phyloP scores from a whole-genome alignment of 2,329 filamentous ascomycete genomes.

The Fusarium palustre region DNA sequence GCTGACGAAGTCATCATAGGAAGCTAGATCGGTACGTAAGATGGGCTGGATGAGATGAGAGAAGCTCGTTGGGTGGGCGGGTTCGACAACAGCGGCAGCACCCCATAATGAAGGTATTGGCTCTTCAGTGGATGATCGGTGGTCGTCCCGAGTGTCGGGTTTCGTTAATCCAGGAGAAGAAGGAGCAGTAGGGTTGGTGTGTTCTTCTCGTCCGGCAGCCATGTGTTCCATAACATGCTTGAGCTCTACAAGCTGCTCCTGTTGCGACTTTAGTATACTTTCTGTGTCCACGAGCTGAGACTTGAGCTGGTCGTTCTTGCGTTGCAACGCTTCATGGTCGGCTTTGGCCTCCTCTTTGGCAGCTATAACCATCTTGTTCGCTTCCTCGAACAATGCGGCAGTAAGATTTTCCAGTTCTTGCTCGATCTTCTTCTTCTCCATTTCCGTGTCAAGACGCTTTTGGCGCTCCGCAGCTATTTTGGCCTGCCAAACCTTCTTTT shows the following conservation, averaged over 20 bases:
- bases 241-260: slow-evolving; percentile 91
- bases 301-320: slow-evolving; percentile 88
- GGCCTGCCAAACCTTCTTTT: slow-evolving; percentile 70
- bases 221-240: slow-evolving; percentile 94
- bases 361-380: slow-evolving; percentile 93
- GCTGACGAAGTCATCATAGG: slow-evolving; percentile 87
- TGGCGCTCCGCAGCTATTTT: slow-evolving; percentile 74
- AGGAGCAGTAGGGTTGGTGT: slow-evolving; percentile 77
- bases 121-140: slow-evolving; percentile 49
- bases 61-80: slow-evolving; percentile 75
- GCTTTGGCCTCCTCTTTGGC: slow-evolving; percentile 90
- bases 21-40: slow-evolving; percentile 81
- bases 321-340: slow-evolving; percentile 83
- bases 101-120: slow-evolving; percentile 50
- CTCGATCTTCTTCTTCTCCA: slow-evolving; percentile 89
- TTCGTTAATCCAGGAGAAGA: slow-evolving; percentile 83
- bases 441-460: slow-evolving; percentile 73
- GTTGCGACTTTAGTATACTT: slow-evolving; percentile 84
- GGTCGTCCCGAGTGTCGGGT: slow-evolving; percentile 69
- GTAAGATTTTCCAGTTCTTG: slow-evolving; percentile 92
- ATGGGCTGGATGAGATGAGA: slow-evolving; percentile 86
- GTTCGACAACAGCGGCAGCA: slow-evolving; percentile 54
- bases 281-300: slow-evolving; percentile 90
- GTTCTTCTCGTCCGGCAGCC: slow-evolving; percentile 78
- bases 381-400: slow-evolving; percentile 94